Evolutionary conservation across 805 yeast species (phyloP).

Genomic region (Maudiozyma pseudohumilis): DNA sequence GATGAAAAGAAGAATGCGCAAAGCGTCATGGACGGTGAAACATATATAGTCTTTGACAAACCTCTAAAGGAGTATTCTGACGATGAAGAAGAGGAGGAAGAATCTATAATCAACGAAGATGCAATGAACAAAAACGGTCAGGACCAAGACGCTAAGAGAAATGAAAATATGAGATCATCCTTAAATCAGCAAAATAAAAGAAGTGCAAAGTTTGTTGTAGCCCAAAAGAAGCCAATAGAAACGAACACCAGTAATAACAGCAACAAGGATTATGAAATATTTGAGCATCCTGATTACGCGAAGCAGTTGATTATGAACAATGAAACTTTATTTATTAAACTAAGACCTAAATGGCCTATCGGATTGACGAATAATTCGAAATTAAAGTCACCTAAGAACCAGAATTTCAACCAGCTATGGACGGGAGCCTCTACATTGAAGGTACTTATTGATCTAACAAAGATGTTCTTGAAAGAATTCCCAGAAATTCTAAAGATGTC

Average conservation of each 20-base stretch:
- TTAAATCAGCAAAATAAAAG: conserved; percentile 1
- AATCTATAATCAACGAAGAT: conserved; percentile 3
- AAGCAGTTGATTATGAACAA: conserved; percentile 12
- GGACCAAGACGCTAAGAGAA: neutral
- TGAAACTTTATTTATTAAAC: conserved; percentile 9
- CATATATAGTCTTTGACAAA: conserved; percentile 4
- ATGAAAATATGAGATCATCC: neutral
- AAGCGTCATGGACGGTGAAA: neutral
- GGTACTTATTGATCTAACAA: conserved; percentile 13
- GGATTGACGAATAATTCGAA: conserved; percentile 19
- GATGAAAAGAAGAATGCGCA: neutral
- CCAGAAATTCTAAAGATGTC: conserved; percentile 21
- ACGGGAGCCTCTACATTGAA: conserved; percentile 18
- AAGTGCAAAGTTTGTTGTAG: neutral
- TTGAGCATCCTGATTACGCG: conserved; percentile 20
- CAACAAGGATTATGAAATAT: conserved; percentile 14
- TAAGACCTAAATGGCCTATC: conserved; percentile 24
- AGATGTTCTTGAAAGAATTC: conserved; percentile 14
- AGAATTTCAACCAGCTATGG: conserved; percentile 16
- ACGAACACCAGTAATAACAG: neutral
- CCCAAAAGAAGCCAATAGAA: neutral
- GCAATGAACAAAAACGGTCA: neutral
- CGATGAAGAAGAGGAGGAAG: conserved; percentile 2
- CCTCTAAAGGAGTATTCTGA: conserved; percentile 4
- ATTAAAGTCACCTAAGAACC: conserved; percentile 13